Evolutionary conservation across 345 rosid species (phyloP), one percentile per base, ranked within the genome.

Genomic region (Trapa bicornis): DNA sequence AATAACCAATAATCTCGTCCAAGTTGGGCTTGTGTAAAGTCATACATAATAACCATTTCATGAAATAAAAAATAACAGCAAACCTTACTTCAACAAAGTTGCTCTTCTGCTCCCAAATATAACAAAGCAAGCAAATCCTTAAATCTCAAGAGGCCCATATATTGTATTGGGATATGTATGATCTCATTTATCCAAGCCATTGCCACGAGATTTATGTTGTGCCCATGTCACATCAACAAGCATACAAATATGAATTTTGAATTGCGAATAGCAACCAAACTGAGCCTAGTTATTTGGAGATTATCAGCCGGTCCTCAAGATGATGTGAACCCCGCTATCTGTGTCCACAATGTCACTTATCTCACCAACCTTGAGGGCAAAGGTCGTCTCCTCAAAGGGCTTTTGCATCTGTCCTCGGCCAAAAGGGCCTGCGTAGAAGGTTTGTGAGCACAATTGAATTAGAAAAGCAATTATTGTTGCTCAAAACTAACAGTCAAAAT

Each of bases 351-450:
- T 87, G 70, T 85, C 95, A 60, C 99, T 94, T 66, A 91, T 84
- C 81, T 91, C 97, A 37, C 99, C 99, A 3, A 87, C 81, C 81
- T 83, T 80, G 37, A 91, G 96, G 12, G 80, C 83, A 47, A 65
- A 89, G 3, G 99, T 81, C 16, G 95, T 86, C 52, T 91, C 95
- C 80, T 94, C 99, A 50, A 94, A 94, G 58, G 99, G 92, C 83
- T 86, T 94, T 77, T 94, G 97, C 99, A 94, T 94, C 84, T 88
- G 95, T 35, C 99, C 99, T 57, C 80, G 71, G 22, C 97, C 92
- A 70, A 94, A 94, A 29, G 88, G 80, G 70, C 98, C 97, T 90
- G 83, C 68, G 71, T 10, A 29, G 1, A 32, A 58, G 37, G 33
- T 32, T 1, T 1, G 61, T 32, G 2, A 58, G 12, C 1, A 58